Evolutionary conservation across 352 stramenopile genomes (phyloP).

Genomic region (Globisporangium nagaii): DNA sequence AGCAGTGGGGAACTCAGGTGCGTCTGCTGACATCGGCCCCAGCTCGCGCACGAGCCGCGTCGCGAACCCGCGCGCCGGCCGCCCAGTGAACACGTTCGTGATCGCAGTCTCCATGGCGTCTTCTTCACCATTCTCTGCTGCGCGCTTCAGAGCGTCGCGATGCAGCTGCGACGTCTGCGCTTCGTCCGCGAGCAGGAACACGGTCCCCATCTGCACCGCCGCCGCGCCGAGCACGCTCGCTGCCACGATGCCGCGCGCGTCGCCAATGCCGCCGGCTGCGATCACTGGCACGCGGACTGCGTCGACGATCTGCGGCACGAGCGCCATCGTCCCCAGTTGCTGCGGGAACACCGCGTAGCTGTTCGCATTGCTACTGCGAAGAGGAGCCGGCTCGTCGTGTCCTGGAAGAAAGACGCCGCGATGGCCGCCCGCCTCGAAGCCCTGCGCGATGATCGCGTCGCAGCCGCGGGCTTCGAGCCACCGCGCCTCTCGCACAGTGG

Average conservation of each 20-base stretch:
- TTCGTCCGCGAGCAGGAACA: constrained; percentile 50
- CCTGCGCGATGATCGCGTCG: constrained; percentile 53
- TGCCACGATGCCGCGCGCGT: constrained; percentile 32
- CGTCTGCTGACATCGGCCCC: not conserved
- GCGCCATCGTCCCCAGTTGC: constrained; percentile 31
- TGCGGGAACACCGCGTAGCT: constrained; percentile 5
- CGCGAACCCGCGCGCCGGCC: not conserved
- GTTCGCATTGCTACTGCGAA: not conserved
- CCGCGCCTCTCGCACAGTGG: constrained; percentile 25
- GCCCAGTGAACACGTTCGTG: not conserved
- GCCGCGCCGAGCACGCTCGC: constrained; percentile 38
- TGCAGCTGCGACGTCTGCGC: constrained; percentile 25
- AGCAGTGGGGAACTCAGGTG: not conserved
- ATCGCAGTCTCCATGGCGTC: not conserved
- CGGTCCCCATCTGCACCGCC: constrained; percentile 56
- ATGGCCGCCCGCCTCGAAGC: constrained; percentile 53
- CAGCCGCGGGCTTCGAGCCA: constrained; percentile 33
- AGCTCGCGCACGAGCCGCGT: not conserved
- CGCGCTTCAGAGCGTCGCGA: constrained; percentile 17
- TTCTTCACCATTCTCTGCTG: not conserved
- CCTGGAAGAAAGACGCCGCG: constrained; percentile 31
- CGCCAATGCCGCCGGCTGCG: constrained; percentile 49
- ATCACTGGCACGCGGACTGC: constrained; percentile 39
- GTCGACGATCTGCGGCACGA: constrained; percentile 44
- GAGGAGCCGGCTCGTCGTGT: not conserved